Percentiles rank a stretch among this genome's conserved stretches.
Evolutionary conservation across 306 rosid genomes (phyloP).

Genomic region (Boehmeria nivea): DNA sequence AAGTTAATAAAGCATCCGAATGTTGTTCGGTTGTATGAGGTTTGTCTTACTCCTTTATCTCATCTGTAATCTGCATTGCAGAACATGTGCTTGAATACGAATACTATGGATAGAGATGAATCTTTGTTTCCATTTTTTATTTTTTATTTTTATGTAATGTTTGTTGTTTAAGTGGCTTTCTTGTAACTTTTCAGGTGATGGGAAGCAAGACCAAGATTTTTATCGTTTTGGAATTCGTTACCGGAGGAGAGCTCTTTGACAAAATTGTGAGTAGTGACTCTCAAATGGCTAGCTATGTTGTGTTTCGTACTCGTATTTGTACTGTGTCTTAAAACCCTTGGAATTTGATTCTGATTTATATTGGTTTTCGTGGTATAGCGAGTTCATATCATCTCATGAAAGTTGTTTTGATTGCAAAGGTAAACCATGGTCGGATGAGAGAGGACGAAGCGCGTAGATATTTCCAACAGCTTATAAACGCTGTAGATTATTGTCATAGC

Average conservation of each 20-base stretch:
- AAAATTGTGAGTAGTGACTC: slow-evolving; percentile 59
- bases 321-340: neutral
- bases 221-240: slow-evolving; percentile 85
- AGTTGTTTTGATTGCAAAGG: slow-evolving; percentile 34
- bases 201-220: slow-evolving; percentile 93
- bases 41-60: slow-evolving; percentile 25
- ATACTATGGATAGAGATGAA: slow-evolving; percentile 8
- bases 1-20: slow-evolving; percentile 94
- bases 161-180: too few species aligned
- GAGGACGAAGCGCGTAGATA: slow-evolving; percentile 88
- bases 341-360: slow-evolving; percentile 2
- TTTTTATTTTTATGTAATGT: too few species aligned
- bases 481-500: slow-evolving; percentile 98
- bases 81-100: slow-evolving; percentile 5
- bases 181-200: slow-evolving; percentile 62
- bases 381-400: neutral
- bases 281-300: too few species aligned
- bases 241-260: slow-evolving; percentile 98
- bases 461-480: slow-evolving; percentile 96
- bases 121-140: slow-evolving; percentile 12
- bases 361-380: neutral
- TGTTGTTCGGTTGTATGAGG: slow-evolving; percentile 84
- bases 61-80: neutral
- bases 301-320: neutral
- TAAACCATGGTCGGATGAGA: slow-evolving; percentile 85